Evolutionary conservation across 129 eudicot species (phyloP).

Genomic region (Chrysanthemum seticuspe): DNA sequence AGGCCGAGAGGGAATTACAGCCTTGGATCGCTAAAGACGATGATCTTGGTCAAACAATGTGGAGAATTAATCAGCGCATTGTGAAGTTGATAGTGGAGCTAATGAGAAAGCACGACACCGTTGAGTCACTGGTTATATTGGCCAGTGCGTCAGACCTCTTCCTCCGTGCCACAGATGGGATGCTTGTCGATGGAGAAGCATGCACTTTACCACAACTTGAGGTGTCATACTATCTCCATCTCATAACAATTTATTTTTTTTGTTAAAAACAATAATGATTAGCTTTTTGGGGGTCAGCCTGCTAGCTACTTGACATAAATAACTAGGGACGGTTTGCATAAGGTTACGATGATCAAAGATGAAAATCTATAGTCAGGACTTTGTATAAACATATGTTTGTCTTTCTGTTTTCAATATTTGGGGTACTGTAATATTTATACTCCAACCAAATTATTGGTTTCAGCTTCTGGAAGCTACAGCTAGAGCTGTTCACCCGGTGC

Average conservation of each 20-base stretch:
- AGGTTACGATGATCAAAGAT: too few species aligned
- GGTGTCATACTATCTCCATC: slow-evolving; percentile 41
- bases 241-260: background rate
- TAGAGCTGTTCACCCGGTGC: slow-evolving; percentile 88
- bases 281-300: background rate
- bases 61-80: slow-evolving; percentile 90
- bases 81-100: slow-evolving; percentile 90
- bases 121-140: slow-evolving; percentile 78
- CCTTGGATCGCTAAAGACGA: slow-evolving; percentile 99
- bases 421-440: too few species aligned
- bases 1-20: slow-evolving; percentile 96
- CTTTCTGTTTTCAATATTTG: background rate
- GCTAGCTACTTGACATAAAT: too few species aligned
- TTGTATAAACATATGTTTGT: background rate
- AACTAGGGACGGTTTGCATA: too few species aligned
- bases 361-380: too few species aligned
- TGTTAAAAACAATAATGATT: background rate
- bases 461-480: slow-evolving; percentile 98
- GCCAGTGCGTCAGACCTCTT: slow-evolving; percentile 92
- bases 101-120: slow-evolving; percentile 88
- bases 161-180: slow-evolving; percentile 95
- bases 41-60: slow-evolving; percentile 75
- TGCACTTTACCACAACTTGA: slow-evolving; percentile 94
- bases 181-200: slow-evolving; percentile 98
- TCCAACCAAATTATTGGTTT: slow-evolving; percentile 7